A percentile compares a stretch with the other conserved stretches of the same genome.
These are phyloP conservation scores for Umbelopsis isabellina DNA, from an alignment of 192 early-diverging fungal genomes.

Conservation along the genomic window DNA sequence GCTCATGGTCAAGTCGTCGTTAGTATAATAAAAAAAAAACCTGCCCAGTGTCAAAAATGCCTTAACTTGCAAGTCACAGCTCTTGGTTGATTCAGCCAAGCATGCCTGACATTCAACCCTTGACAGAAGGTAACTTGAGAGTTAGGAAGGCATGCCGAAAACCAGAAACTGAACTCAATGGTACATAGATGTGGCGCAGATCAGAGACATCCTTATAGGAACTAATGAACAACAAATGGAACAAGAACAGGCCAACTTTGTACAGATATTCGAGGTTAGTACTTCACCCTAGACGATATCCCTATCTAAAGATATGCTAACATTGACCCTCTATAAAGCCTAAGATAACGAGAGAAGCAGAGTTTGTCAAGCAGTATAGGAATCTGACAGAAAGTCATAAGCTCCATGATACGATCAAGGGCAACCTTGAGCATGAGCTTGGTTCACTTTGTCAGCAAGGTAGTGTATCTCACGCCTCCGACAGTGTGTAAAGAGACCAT, in stretches of 20 bases:
- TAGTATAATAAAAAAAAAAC: background rate
- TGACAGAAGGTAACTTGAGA: background rate
- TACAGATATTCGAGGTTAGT: conserved; percentile 1
- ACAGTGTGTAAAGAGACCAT: background rate
- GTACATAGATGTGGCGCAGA: background rate
- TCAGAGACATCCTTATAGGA: conserved; percentile 4
- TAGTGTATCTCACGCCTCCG: background rate
- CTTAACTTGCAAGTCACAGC: background rate
- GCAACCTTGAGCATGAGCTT: background rate
- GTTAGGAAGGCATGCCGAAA: background rate
- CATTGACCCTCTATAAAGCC: background rate
- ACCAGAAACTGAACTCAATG: background rate
- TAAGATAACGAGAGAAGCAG: background rate
- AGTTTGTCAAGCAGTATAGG: background rate
- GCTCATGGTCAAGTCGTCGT: background rate
- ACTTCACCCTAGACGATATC: background rate
- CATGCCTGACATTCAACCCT: conserved; percentile 18
- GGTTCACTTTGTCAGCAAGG: background rate
- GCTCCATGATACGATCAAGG: background rate
- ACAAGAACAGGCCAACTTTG: background rate
- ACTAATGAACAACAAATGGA: background rate
- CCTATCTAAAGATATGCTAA: background rate
- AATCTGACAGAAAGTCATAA: background rate
- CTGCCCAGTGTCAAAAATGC: background rate
- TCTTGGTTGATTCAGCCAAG: background rate